Evolutionary conservation across 202 grass and related monocot genomes (phyloP), one percentile per base, ranked within the genome.

Genomic region (Eragrostis tef): DNA sequence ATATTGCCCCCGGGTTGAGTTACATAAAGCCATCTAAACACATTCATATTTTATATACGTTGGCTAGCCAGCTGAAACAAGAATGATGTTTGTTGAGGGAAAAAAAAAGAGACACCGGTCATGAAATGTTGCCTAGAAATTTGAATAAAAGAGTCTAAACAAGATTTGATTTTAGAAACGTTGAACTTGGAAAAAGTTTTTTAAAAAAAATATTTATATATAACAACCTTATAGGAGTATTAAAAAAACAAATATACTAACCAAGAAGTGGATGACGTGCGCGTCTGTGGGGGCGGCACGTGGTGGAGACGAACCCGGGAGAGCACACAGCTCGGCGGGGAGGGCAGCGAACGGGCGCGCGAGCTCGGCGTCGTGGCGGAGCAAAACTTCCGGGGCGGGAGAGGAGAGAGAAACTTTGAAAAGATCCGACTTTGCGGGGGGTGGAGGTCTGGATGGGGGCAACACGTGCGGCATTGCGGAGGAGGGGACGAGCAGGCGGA

Each of bases 391-490:
- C 87, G 87, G 87, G 64, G 64, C 45, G 63, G 83, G 81, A 70
- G 87, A 81, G 82, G 87, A 85, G 77, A 87, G 66, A 80, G 77
- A 81, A 88, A 77, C 14, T 82, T 69, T 39, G 85, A 76, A 73
- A 76, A 62, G 83, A 86, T 94, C 74, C 78, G 84, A 60, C 71
- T 88, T 85, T 94, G 94, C 72, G 70, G 84, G 81, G 87, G 71
- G 15, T 24, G 65, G 64, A 65, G 82, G 56, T 85, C 94, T 86
- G 67, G 86, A 97, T 91, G 94, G 84, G 56, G 90, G 88, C 77
- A 86, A 85, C 80, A 90, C 90, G 61, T 88, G 88, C 75, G 90
- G 87, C 88, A 89, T 90, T 89, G 79, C 78, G 46, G 87, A 83
- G 64, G 84, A 34, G 79, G 48, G 64, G 70, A 85, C 36, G 73